Evolutionary conservation across 164 flowering plant species (phyloP).

Genomic region (Sedum album): DNA sequence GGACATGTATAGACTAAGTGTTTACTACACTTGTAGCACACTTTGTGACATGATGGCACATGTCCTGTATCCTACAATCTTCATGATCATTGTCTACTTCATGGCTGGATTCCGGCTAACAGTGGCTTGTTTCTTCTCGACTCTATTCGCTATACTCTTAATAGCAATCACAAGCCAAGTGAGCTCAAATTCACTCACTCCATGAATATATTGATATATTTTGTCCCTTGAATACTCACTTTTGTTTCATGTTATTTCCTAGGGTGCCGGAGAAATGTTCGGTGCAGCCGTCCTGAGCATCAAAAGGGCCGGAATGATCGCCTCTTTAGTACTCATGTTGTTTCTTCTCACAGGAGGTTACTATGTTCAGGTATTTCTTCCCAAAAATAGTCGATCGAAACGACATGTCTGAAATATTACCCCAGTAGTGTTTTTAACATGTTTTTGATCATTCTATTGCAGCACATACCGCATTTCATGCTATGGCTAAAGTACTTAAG

Average conservation of each 20-base stretch:
- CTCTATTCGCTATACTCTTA: constrained; percentile 48
- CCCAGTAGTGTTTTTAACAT: neutral
- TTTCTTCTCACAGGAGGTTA: constrained; percentile 98
- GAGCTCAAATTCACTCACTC: constrained; percentile 15
- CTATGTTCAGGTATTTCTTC: constrained; percentile 70
- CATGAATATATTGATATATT: constrained; percentile 4
- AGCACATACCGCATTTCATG: constrained; percentile 93
- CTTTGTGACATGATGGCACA: constrained; percentile 93
- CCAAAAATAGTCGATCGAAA: no score
- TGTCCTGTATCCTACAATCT: constrained; percentile 62
- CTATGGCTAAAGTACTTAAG: constrained; percentile 86
- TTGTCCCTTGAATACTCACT: neutral
- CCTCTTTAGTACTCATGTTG: constrained; percentile 77
- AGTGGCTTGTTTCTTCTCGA: constrained; percentile 68
- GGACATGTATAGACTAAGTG: constrained; percentile 92
- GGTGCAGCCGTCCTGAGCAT: constrained; percentile 90
- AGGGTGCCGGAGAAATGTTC: constrained; percentile 97
- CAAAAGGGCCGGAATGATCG: constrained; percentile 75
- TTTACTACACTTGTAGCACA: constrained; percentile 74
- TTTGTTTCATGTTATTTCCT: neutral
- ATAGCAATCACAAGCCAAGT: constrained; percentile 86
- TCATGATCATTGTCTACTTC: constrained; percentile 84
- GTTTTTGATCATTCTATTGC: constrained; percentile 22
- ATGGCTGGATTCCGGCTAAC: constrained; percentile 92
- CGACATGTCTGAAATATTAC: neutral